A percentile compares a stretch with the other conserved stretches of the same genome.
Conservation (phyloP, 2,329 filamentous ascomycete species). For the Talaromyces piceae region DNA sequence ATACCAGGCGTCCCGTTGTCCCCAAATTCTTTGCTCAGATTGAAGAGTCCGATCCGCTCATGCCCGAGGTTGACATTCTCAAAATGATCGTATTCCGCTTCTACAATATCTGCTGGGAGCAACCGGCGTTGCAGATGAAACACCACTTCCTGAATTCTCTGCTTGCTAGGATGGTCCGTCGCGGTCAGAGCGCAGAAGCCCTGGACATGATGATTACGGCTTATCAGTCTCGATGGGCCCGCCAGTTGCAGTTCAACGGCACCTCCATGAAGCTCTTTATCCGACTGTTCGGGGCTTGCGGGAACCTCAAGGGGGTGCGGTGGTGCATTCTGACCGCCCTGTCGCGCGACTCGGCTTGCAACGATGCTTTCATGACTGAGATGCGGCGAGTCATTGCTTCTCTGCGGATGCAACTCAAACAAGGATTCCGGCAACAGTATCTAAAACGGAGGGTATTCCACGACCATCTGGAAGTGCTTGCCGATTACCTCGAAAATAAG, state of each 20-base stretch:
- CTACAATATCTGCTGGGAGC: slow-evolving; percentile 30
- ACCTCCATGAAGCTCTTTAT: slow-evolving; percentile 32
- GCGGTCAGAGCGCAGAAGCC: slow-evolving; percentile 20
- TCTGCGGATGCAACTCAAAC: slow-evolving; percentile 4
- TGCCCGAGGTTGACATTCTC: slow-evolving; percentile 20
- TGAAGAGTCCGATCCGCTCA: slow-evolving; percentile 16
- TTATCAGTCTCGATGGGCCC: slow-evolving; percentile 31
- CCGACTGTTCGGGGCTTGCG: slow-evolving; percentile 24
- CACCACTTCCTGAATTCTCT: slow-evolving; percentile 27
- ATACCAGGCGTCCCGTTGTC: slow-evolving; percentile 18
- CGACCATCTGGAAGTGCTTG: slow-evolving; percentile 16
- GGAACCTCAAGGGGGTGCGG: slow-evolving; percentile 29
- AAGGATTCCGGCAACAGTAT: neutral
- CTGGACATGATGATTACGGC: slow-evolving; percentile 28
- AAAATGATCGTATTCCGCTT: slow-evolving; percentile 33
- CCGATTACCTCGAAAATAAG: slow-evolving; percentile 19
- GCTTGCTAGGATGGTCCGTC: slow-evolving; percentile 22
- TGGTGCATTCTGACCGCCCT: slow-evolving; percentile 36
- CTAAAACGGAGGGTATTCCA: slow-evolving; percentile 11
- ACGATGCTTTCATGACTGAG: slow-evolving; percentile 27
- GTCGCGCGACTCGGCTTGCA: slow-evolving; percentile 24
- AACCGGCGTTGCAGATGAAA: slow-evolving; percentile 26
- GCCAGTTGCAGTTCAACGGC: slow-evolving; percentile 26
- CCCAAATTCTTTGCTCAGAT: slow-evolving; percentile 32
- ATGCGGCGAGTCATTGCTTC: slow-evolving; percentile 20